A percentile compares a stretch with the other conserved stretches of the same genome.
These are phyloP conservation scores for Ophiorrhiza pumila DNA, from an alignment of 257 asterid species.

Conservation along the genomic window DNA sequence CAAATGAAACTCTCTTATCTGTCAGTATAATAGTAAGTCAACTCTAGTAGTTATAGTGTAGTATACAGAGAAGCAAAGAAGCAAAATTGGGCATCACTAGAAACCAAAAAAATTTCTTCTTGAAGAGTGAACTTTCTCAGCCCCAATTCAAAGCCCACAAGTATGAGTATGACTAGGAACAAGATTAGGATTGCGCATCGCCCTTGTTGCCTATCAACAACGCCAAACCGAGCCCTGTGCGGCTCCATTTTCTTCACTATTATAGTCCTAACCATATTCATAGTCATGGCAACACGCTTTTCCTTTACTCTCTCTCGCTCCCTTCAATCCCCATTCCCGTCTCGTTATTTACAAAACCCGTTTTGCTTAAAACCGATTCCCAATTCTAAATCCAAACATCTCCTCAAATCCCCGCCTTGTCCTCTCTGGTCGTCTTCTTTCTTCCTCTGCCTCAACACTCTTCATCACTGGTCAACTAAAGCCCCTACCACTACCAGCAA, in stretches of 20 bases:
- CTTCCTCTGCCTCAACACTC: conserved; percentile 53
- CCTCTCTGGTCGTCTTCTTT: conserved; percentile 73
- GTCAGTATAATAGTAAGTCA: background rate
- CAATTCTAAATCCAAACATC: conserved; percentile 25
- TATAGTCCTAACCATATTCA: conserved; percentile 19
- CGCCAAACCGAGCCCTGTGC: conserved; percentile 13
- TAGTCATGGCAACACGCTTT: conserved; percentile 32
- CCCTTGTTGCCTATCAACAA: background rate
- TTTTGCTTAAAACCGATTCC: conserved; percentile 37
- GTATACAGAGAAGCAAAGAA: background rate
- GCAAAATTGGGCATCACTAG: background rate
- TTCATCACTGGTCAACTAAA: conserved; percentile 24
- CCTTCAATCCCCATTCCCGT: background rate
- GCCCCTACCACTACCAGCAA: conserved; percentile 9
- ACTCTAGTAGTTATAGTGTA: too few species aligned
- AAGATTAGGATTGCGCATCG: background rate
- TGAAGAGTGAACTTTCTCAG: background rate
- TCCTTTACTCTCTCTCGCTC: conserved; percentile 22
- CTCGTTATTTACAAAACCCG: conserved; percentile 34
- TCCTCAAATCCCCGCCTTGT: conserved; percentile 55
- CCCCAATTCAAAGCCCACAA: background rate
- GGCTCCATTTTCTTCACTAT: conserved; percentile 13
- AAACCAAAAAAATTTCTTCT: too few species aligned
- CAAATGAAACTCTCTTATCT: background rate
- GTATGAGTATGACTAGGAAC: background rate